Evolutionary conservation across 352 stramenopile genomes (phyloP), one percentile per base, ranked within the genome.

Genomic region (Phytophthora hibernalis): DNA sequence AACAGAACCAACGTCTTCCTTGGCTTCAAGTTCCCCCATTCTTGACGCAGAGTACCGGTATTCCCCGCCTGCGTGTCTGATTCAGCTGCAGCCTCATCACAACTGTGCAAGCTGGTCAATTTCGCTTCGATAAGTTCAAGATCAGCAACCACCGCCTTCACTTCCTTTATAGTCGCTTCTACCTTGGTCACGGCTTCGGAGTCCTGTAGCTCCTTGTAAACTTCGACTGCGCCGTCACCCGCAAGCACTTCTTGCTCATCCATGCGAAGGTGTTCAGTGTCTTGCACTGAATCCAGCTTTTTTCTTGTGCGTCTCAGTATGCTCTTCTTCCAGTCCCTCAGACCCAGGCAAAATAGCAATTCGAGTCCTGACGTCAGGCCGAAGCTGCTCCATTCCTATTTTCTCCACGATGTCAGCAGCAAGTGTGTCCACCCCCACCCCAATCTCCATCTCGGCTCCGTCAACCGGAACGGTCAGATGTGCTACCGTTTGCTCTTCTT

Each of bases 1-100:
- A 28, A 20, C 33, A 59, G n/a, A 28, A 30, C 26, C 12, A 22
- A 49, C 26, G 8, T 60, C 44, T 53, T 57, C 38, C 10, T 65
- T 24, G 12, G 50, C 2, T 43, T 51, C 18, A 47, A 54, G 11
- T 5, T 31, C 24, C 15, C 13, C 35, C 15, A 15, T 35, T 59
- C 24, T 26, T 38, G 33, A n/a, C 33, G 16, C 37, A 40, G 28
- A 28, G 3, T 22, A n/a, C n/a, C n/a, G n/a, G n/a, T n/a, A 35
- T 1, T 42, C 40, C 18, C 18, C 24, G 20, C 7, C n/a, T 53
- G 16, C 3, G 56, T 42, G 11, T 66, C 43, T 18, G 35, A 22
- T 21, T 57, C 56, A n/a, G 13, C 24, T 51, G 45, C 15, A 43
- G 21, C n/a, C 54, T 54, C 22, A 50, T 56, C 45, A 48, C 56